phyloP scores from a whole-genome alignment of 164 flowering plant species.

The Litsea cubeba region DNA sequence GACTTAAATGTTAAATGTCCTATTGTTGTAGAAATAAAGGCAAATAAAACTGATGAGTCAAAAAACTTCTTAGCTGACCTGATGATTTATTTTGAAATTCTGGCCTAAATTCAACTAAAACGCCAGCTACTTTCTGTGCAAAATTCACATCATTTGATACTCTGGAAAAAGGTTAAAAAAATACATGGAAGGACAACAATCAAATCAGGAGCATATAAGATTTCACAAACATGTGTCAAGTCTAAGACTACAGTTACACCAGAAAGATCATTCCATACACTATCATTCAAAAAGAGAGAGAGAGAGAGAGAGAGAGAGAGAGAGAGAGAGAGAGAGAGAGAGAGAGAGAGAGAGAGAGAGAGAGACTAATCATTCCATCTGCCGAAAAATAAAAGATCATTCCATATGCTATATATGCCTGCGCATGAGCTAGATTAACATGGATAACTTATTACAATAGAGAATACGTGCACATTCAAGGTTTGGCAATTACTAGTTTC shows the following conservation, averaged over 20 bases:
- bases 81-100: slow-evolving; percentile 21
- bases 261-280: background rate
- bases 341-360: too few relatives aligned
- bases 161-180: slow-evolving; percentile 33
- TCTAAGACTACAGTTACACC: background rate
- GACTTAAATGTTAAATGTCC: background rate
- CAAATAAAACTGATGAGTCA: slow-evolving; percentile 3
- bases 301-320: too few relatives aligned
- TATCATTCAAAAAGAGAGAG: too few relatives aligned
- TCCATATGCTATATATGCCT: too few relatives aligned
- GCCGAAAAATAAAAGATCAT: too few relatives aligned
- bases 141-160: slow-evolving; percentile 47
- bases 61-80: slow-evolving; percentile 33
- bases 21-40: background rate
- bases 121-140: slow-evolving; percentile 66
- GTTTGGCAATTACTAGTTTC: background rate
- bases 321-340: too few relatives aligned
- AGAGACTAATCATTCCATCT: too few relatives aligned
- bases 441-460: too few relatives aligned
- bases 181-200: slow-evolving; percentile 6
- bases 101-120: slow-evolving; percentile 58
- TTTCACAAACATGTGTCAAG: background rate
- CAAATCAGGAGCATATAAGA: background rate
- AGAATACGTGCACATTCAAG: background rate
- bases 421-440: too few relatives aligned